Percentiles rank a stretch among this genome's conserved stretches.
phyloP scores from a whole-genome alignment of 495 filamentous ascomycete species.

The Sphaerosporella brunnea region DNA sequence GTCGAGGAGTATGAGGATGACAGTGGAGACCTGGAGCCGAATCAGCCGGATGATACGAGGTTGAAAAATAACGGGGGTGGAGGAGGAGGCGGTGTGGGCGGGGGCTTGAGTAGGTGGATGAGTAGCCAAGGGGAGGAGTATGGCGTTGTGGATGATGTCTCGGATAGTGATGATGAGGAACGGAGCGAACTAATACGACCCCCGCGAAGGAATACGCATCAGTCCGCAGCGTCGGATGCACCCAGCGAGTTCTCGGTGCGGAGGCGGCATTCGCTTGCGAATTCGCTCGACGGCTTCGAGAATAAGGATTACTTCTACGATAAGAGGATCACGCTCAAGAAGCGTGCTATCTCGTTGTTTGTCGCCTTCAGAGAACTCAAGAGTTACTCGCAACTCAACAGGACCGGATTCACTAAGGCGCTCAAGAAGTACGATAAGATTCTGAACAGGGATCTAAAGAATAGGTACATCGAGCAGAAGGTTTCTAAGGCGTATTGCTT shows the following conservation, averaged over 20 bases:
- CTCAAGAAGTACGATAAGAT: slow-evolving; percentile 99
- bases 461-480: slow-evolving; percentile 51
- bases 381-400: slow-evolving; percentile 90
- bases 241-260: slow-evolving; percentile 24
- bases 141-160: slow-evolving; percentile 47
- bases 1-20: slow-evolving; percentile 46
- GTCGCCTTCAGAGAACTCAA: slow-evolving; percentile 91
- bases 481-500: slow-evolving; percentile 67
- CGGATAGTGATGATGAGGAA: slow-evolving; percentile 33
- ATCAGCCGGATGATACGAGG: neutral
- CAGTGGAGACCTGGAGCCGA: neutral
- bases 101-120: neutral
- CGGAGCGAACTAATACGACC: slow-evolving; percentile 12
- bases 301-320: slow-evolving; percentile 53
- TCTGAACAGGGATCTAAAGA: slow-evolving; percentile 57
- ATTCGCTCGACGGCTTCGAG: slow-evolving; percentile 62
- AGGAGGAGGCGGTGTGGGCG: neutral
- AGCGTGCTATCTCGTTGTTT: slow-evolving; percentile 67
- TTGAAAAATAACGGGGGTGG: neutral
- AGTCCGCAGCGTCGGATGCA: slow-evolving; percentile 31
- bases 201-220: slow-evolving; percentile 28
- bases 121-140: slow-evolving; percentile 14
- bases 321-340: slow-evolving; percentile 73
- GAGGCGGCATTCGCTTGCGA: slow-evolving; percentile 38
- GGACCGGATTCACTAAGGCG: slow-evolving; percentile 87